Percentiles rank a stretch among this genome's conserved stretches.
Conservation (phyloP, 345 rosid species). For the Populus alba region DNA sequence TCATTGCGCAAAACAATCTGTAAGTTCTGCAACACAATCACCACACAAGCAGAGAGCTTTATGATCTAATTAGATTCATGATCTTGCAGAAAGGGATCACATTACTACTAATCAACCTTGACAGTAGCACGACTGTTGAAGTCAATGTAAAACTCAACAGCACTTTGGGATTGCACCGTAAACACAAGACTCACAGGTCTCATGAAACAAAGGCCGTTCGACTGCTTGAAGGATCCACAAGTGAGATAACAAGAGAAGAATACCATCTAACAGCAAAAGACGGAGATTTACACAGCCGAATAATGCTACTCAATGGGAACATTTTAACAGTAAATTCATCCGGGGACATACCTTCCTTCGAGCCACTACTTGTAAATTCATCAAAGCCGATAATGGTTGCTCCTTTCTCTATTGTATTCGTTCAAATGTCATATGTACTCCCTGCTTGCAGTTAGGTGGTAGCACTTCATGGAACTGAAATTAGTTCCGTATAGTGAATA, state of each 20-base stretch:
- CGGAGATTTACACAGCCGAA: constrained; percentile 76
- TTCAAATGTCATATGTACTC: constrained; percentile 46
- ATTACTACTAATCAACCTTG: constrained; percentile 67
- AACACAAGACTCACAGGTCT: constrained; percentile 20
- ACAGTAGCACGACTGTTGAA: constrained; percentile 50
- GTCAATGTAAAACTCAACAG: constrained; percentile 41
- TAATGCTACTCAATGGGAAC: constrained; percentile 78
- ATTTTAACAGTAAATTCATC: constrained; percentile 46
- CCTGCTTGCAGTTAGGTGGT: constrained; percentile 49
- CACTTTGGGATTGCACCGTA: constrained; percentile 26
- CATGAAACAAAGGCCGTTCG: constrained; percentile 12
- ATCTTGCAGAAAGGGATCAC: constrained; percentile 71
- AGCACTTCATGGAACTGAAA: constrained; percentile 9
- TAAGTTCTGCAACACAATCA: constrained; percentile 28
- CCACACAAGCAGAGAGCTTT: background rate
- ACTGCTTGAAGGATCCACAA: constrained; percentile 20
- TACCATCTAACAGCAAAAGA: constrained; percentile 78
- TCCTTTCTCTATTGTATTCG: constrained; percentile 71
- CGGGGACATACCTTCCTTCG: constrained; percentile 66
- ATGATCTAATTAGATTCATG: constrained; percentile 8
- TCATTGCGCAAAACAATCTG: constrained; percentile 78
- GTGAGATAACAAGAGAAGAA: constrained; percentile 57
- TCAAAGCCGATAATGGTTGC: constrained; percentile 48
- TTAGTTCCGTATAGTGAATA: constrained; percentile 6
- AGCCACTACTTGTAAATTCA: constrained; percentile 48